Base-by-base conservation (phyloP, 2,329 filamentous ascomycete species). In the Colletotrichum horii region DNA sequence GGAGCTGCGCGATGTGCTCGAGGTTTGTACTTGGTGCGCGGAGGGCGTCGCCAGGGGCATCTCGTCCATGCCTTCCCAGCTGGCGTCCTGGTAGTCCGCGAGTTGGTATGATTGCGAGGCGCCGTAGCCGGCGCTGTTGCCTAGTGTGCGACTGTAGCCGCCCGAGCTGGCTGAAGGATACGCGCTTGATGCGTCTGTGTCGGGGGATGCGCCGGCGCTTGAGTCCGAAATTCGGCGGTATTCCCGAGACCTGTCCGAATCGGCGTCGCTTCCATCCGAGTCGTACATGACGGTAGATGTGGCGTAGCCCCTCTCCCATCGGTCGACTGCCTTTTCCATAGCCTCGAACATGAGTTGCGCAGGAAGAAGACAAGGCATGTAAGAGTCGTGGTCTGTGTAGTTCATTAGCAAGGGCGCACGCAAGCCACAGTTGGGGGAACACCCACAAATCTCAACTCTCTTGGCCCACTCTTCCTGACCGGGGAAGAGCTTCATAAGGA, bases 401-500 rank as follows among this genome's bases (percentile, higher is more conserved):
- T 14, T 19, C 19, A 36, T 55, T 28, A 34, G 11, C 8, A 16
- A 24, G 4, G 15, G 19, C 19, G 43, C 32, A 74, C 32, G 3
- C 15, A 34, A 38, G 36, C 34, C 32, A 32, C 32, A 19, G 28
- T 19, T 24, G 4, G 32, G n/a, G 36, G 30, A 24, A n/a, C n/a
- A 68, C 74, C 36, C 52, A 76, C 74, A 76, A 8, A 76, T 76
- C 14, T 76, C 74, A 15, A 76, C 74, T 11, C 61, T 68, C 30
- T 69, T 73, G 9, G 74, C 70, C 74, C 74, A 76, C 48, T 76
- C 74, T 22, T 76, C 74, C 34, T 76, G 70, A 3, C 74, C 74
- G 8, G 74, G 74, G 36, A 74, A 76, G 22, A 76, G 70, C 43
- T 76, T 76, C 74, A 74, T 76, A 34, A 76, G 65, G 9, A 76